Base-by-base conservation (phyloP, 202 grass and related monocot species). In the Dendrocalamus latiflorus region DNA sequence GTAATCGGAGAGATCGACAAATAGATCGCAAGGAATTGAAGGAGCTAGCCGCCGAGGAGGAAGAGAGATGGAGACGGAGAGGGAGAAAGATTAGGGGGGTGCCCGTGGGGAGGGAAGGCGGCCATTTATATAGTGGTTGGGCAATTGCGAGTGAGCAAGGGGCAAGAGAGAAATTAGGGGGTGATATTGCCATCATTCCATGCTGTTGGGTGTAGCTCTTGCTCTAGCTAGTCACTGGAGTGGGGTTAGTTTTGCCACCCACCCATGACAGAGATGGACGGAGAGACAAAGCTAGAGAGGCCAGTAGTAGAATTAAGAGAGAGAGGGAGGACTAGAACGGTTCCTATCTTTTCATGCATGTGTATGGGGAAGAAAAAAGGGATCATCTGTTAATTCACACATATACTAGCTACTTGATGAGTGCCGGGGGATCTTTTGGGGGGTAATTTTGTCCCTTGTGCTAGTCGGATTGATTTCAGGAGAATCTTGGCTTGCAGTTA, bases 241-340 rank as follows among this genome's bases (percentile, higher is more conserved):
- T 88, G 75, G 84, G 84, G 82, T 89, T 84, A 73, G 84, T 90
- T 89, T 87, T 85, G 56, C 82, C 83, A 91, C 86, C 88, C 88
- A 90, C 84, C 70, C 70, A 47, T 80, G 88, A 90, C 11, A 84
- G 75, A 75, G 88, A 83, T 77, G 42, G 43, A 9, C 18, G 39
- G n/a, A 75, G 28, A n/a, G 45, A 64, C 48, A 80, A 5, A 62
- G 30, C n/a, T n/a, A 30, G 61, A 34, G 33, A 16, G 56, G 51
- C 21, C 58, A 12, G 21, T 22, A 22, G 39, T 14, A 39, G 62
- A 80, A 66, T 72, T 62, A 45, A 62, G 43, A 53, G 53, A 64
- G 63, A n/a, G 77, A 78, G 64, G 22, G 53, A 20, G 38, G 3
- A 11, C 3, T 20, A 57, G 24, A 73, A 74, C 42, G n/a, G 51